Evolutionary conservation across 2,329 filamentous ascomycete genomes (phyloP).

Genomic region (Cadophora luteo-olivacea): DNA sequence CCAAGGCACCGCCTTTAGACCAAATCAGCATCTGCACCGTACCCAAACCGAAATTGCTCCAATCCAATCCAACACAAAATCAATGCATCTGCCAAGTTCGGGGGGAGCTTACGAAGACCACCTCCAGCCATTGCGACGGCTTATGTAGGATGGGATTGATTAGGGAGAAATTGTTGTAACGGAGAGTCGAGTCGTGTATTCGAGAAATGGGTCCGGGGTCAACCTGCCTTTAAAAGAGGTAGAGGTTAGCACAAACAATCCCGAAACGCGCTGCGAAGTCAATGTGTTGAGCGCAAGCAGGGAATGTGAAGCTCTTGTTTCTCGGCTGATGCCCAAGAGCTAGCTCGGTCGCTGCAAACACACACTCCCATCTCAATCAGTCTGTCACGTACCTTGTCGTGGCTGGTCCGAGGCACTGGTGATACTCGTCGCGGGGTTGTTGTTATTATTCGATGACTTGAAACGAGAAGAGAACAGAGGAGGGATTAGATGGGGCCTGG

Average conservation of each 20-base stretch:
- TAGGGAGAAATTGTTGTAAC: not conserved
- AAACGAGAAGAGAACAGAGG: not conserved
- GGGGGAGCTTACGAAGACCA: constrained; percentile 25
- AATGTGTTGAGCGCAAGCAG: not conserved
- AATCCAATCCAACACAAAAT: not conserved
- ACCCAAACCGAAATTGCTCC: not conserved
- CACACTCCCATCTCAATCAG: constrained; percentile 4
- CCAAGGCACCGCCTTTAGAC: constrained; percentile 59
- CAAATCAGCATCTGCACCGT: constrained; percentile 13
- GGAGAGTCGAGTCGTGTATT: constrained; percentile 9
- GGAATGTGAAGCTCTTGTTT: not conserved
- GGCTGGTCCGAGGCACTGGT: constrained; percentile 18
- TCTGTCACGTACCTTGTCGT: constrained; percentile 23
- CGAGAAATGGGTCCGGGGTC: constrained; percentile 7
- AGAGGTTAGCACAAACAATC: constrained; percentile 26
- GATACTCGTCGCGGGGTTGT: constrained; percentile 17
- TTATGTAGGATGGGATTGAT: constrained; percentile 4
- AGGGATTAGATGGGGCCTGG: not conserved
- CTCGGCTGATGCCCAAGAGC: not conserved
- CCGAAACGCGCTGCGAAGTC: constrained; percentile 22
- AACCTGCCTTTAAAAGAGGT: constrained; percentile 11
- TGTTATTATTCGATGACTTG: constrained; percentile 13
- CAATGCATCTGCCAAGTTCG: not conserved
- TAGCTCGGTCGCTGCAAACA: constrained; percentile 1
- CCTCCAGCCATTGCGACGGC: constrained; percentile 27